Base-by-base conservation (phyloP, 2,329 filamentous ascomycete species). In the Drechslerella stenobrocha region DNA sequence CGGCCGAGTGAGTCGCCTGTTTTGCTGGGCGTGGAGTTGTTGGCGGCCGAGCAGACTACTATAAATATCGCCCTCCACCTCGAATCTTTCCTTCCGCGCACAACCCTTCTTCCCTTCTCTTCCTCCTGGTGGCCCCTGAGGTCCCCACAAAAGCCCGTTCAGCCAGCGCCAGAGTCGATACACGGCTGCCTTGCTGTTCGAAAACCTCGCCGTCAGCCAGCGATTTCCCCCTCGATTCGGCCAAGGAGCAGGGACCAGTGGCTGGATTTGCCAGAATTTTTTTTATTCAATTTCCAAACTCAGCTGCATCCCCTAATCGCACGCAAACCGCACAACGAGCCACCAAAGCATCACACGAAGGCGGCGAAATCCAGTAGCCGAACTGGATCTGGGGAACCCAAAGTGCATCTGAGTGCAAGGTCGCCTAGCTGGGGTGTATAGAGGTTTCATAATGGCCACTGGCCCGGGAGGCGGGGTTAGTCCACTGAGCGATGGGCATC, bases 391-490 rank as follows among this genome's bases (percentile, higher is more conserved):
- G 35, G 26, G 30, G 5, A 22, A 20, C 35, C 26, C 34, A 30
- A 51, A 52, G 30, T 32, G 52, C 30, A 32, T 51, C 20, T 22
- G 44, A 40, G 35, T 22, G 23, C n/a, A n/a, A n/a, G n/a, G n/a
- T n/a, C 34, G 61, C 53, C 50, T 51, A 60, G 60, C 50, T 60
- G 60, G 63, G 55, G 60, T 67, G 37, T 50, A 67, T 20, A 40
- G 11, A 24, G 24, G 51, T 32, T 59, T 60, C 55, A 67, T 20
- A 40, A 67, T 67, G 63, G 63, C 63, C 63, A 60, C 63, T 67
- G 63, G 63, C 63, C 63, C 34, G 55, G 63, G 50, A 67, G 63
- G 63, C 63, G 63, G 63, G 63, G 63, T 67, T 60, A 52, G 63
- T 67, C 51, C 32, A 55, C 37, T 24, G 13, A 47, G 44, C 44